Base-by-base conservation (phyloP, 2,329 filamentous ascomycete genomes). In the Alternaria hordeiaustralica region DNA sequence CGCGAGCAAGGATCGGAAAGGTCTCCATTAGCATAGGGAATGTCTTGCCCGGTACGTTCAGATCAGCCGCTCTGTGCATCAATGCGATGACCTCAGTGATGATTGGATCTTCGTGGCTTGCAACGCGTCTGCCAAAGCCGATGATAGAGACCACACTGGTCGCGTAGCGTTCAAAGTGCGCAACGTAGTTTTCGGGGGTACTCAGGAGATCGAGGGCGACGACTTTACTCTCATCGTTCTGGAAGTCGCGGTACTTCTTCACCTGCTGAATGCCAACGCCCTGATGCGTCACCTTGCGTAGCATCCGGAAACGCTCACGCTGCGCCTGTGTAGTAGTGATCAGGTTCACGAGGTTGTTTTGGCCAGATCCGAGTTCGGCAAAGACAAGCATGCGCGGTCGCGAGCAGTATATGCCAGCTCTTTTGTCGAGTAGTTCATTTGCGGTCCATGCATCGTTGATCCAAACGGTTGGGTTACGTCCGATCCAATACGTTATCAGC, bases 1-100 rank as follows among this genome's bases (percentile, higher is more conserved):
- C 82, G n/a, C 51, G 56, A 1, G 86, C 86, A n/a, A 88, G 83
- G 3, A 87, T 75, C 46, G 83, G 83, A 72, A 87, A 87, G 0
- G 85, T 87, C 72, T 87, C 86, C 77, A 87, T 82, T 26, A 88
- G 74, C 84, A 87, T 87, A 4, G 87, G 87, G 63, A 88, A 88
- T 0, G 77, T 83, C 71, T 86, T 86, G 18, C 80, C 88, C 1
- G 78, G 78, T 1, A 81, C 79, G 25, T 81, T 80, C 5, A 88
- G 77, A 59, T 87, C 86, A 3, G 86, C 87, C 1, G 87, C 86
- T 58, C 86, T 81, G 61, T 89, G 84, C 82, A 88, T 85, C 30
- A 86, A 78, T 1, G 85, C 83, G 61, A 88, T 85, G n/a, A 86
- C 87, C 70, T 88, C 86, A 4, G 86, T 87, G 63, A 88, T 85